Conservation (phyloP, 2,329 filamentous ascomycete genomes). For the Alternaria infectoria region DNA sequence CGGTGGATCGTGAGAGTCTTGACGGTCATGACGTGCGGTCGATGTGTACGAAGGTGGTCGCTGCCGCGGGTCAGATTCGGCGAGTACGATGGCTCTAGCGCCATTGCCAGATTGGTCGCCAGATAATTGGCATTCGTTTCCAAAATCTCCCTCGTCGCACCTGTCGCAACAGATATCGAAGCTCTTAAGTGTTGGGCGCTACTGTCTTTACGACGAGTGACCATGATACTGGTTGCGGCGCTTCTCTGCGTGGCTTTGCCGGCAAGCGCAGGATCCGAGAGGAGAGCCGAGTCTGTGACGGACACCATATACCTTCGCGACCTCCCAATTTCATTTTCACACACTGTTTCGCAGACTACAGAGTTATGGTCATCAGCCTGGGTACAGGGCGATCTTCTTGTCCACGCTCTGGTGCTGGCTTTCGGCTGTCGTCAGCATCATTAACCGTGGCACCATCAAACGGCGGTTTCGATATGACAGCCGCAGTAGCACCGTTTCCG, state of each 20-base stretch:
- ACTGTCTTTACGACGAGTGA: background rate
- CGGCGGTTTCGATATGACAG: background rate
- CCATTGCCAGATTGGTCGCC: too few relatives aligned
- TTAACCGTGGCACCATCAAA: background rate
- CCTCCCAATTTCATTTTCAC: background rate
- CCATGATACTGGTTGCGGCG: background rate
- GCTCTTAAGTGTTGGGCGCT: accelerated
- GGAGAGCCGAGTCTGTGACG: conserved; percentile 7
- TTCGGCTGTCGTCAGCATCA: background rate
- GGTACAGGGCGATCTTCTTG: too few relatives aligned
- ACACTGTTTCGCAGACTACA: too few relatives aligned
- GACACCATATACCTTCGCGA: background rate
- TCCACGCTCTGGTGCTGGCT: too few relatives aligned
- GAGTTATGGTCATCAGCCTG: too few relatives aligned
- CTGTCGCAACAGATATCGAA: background rate
- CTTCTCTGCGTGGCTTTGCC: background rate
- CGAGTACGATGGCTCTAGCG: background rate
- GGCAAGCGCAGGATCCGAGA: conserved; percentile 2
- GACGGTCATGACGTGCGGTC: background rate
- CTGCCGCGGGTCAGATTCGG: background rate
- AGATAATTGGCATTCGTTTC: too few relatives aligned
- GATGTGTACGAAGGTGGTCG: background rate
- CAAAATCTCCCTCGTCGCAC: background rate
- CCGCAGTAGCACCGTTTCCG: background rate
- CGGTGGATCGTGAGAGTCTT: background rate